Evolutionary conservation across 2,329 filamentous ascomycete species (phyloP).

Genomic region (Arthrinium phaeospermum): DNA sequence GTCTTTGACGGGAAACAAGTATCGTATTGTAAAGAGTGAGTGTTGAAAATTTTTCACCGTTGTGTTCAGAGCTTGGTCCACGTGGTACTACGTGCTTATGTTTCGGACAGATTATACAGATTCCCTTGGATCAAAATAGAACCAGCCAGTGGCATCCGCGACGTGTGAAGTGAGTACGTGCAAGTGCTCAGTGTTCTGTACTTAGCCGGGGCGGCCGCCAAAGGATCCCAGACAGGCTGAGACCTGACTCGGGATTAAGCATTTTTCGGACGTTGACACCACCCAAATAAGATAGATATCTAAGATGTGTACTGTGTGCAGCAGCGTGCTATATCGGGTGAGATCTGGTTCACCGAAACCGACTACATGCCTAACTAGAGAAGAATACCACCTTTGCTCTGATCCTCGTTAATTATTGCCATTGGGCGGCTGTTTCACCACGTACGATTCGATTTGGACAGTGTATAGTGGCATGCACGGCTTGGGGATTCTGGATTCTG

Average conservation of each 20-base stretch:
- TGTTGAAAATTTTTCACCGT: neutral
- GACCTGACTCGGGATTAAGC: constrained; percentile 15
- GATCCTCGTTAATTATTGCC: constrained; percentile 11
- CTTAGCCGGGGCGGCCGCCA: neutral
- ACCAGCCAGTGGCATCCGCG: neutral
- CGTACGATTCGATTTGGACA: neutral
- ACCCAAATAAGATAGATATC: neutral
- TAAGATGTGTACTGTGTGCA: neutral
- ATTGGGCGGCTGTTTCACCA: constrained; percentile 15
- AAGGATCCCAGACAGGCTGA: neutral
- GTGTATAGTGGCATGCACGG: neutral
- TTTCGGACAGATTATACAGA: constrained; percentile 13
- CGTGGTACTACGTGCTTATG: constrained; percentile 15
- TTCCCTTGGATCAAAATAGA: constrained; percentile 17
- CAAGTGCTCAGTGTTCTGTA: neutral
- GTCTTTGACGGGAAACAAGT: neutral
- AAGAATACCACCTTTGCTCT: neutral
- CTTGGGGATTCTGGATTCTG: neutral
- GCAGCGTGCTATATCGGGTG: constrained; percentile 1
- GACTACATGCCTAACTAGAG: neutral
- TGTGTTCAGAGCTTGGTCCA: constrained; percentile 16
- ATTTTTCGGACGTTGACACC: neutral
- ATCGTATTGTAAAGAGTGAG: neutral
- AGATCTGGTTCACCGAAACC: constrained; percentile 2
- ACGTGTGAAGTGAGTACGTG: neutral